These are phyloP conservation scores for Crucibulum laeve DNA, from an alignment of 768 basidiomycete genomes.

Conservation along the genomic window DNA sequence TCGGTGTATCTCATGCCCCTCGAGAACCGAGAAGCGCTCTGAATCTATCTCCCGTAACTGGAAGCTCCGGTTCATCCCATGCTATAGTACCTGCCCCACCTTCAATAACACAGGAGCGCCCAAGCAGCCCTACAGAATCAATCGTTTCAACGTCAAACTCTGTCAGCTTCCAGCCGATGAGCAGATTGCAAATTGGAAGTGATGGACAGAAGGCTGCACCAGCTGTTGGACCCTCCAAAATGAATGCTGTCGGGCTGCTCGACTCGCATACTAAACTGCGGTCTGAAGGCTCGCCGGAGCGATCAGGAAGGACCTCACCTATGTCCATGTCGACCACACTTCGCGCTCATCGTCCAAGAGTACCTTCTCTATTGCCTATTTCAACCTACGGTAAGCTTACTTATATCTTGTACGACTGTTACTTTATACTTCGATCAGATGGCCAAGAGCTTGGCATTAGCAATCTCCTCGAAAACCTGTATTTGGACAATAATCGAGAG, in stretches of 20 bases:
- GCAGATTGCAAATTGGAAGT: conserved; percentile 65
- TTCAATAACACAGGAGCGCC: conserved; percentile 42
- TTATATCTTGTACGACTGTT: neutral
- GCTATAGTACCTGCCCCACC: conserved; percentile 20
- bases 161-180: conserved; percentile 49
- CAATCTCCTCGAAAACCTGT: conserved; percentile 85
- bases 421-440: conserved; percentile 41
- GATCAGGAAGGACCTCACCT: conserved; percentile 79
- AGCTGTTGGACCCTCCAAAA: conserved; percentile 80
- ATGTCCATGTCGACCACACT: conserved; percentile 55
- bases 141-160: conserved; percentile 71
- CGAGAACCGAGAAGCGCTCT: conserved; percentile 6
- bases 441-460: conserved; percentile 88
- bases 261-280: conserved; percentile 71
- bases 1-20: conserved; percentile 34
- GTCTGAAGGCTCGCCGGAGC: conserved; percentile 61
- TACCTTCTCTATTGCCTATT: conserved; percentile 54
- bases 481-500: conserved; percentile 82
- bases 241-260: conserved; percentile 77
- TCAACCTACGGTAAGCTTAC: conserved; percentile 63
- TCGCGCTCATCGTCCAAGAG: conserved; percentile 41
- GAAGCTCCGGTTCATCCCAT: conserved; percentile 19
- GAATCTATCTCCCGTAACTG: conserved; percentile 8
- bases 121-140: conserved; percentile 81
- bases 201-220: conserved; percentile 87